Base-by-base conservation (phyloP, 768 basidiomycete genomes). In the Podaxis sp. region DNA sequence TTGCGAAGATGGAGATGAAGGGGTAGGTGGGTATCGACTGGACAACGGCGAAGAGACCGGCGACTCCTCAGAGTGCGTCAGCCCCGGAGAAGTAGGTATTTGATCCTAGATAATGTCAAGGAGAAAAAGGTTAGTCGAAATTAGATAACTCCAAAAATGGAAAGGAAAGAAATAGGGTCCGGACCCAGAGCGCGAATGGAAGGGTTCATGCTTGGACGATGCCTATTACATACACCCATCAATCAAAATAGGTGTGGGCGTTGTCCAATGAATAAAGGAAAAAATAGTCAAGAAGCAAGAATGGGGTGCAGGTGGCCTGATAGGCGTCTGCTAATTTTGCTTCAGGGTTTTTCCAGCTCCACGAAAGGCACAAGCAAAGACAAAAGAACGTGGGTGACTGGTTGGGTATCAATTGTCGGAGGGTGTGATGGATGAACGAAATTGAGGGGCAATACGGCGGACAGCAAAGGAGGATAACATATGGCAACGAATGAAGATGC, bases 1-100 rank as follows among this genome's bases (percentile, higher is more conserved):
- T 54, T 54, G 61, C 28, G 61, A 55, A 17, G 52, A 61, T 30
- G 57, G 42, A 13, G 56, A 60, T 38, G 61, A 62, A 24, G 61
- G 61, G 17, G 61, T 62, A 15, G 55, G 61, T 39, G 61, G 61
- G 36, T 62, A 62, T 38, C 52, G 52, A 24, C 53, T 17, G 19
- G 61, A 62, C 6, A 55, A 22, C 26, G 61, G 61, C n/a, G 61
- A 62, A 46, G 59, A 60, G 8, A n/a, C 22, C 4, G 59, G 59
- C 3, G 59, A 60, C 30, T 62, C 61, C 9, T 38, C 53, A 5
- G 53, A 62, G 22, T 55, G 52, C 4, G 61, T 55, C 40, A 62
- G 30, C 26, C 19, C 61, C 17, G 61, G 61, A 33, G 52, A 52
- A 40, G 12, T 59, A 11, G 53, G 53, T 52, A 53, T 33, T 24